Base-by-base conservation (phyloP, 2,329 filamentous ascomycete species). In the Boeremia lycopersici region DNA sequence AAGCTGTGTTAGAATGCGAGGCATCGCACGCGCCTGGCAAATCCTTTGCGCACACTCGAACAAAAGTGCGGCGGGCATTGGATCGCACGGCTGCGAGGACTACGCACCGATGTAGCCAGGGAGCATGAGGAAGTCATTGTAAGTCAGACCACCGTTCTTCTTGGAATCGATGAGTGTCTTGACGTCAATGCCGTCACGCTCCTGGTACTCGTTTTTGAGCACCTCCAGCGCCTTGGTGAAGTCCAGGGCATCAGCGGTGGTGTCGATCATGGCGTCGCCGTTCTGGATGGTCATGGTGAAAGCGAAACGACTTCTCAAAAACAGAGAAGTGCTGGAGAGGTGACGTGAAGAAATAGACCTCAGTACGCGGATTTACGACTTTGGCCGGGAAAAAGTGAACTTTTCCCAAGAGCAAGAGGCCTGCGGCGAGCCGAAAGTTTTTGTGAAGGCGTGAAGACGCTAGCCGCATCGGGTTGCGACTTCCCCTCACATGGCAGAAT, bases 101-200 rank as follows among this genome's bases (percentile, higher is more conserved):
- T 53, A 58, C 57, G 53, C 81, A 86, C 84, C 95, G 80, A 99
- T 97, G 81, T 97, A 96, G 75, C 96, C 96, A 55, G 95, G 95
- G 59, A 99, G 85, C 70, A 99, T 81, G 61, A 99, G 87, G 82
- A 99, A 99, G 79, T 99, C 95, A 79, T 99, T 99, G 85, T 97
- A 99, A 56, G 93, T 98, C 72, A 99, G 84, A 71, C 95, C 95
- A 60, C 95, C 95, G 73, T 93, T 90, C 78, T 88, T 89, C 81
- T 89, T 89, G 64, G 93, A 93, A 81, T 99, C 90, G 76, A 98
- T 86, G 68, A 99, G 84, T 62, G 91, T 88, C 73, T 91, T 82
- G 71, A 96, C 86, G 74, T 91, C 86, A 69, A 99, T 88, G 56
- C 95, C 95, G 86, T 99, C 95, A 68, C 81, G 83, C 75, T 84